Evolutionary conservation across 345 rosid genomes (phyloP).

Genomic region (Linum lewisii): DNA sequence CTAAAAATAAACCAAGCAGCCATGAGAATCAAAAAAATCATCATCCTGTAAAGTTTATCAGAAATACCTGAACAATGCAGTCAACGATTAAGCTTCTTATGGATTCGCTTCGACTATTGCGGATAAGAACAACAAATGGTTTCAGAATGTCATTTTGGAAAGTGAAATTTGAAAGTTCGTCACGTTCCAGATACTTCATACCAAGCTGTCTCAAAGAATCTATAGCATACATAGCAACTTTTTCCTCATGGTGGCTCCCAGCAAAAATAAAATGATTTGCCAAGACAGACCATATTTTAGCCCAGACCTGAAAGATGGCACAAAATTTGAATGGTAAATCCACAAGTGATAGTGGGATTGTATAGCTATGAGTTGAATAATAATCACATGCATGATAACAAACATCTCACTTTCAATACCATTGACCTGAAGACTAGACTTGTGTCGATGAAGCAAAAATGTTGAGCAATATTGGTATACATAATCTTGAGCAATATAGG

Average conservation of each 20-base stretch:
- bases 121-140: conserved; percentile 84
- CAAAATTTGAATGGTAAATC: neutral
- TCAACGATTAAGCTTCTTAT: conserved; percentile 80
- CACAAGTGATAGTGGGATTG: neutral
- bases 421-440: neutral
- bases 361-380: neutral
- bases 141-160: conserved; percentile 94
- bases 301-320: conserved; percentile 66
- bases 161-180: conserved; percentile 83
- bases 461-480: neutral
- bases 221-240: conserved; percentile 90
- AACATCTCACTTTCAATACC: neutral
- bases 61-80: conserved; percentile 79
- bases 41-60: conserved; percentile 11
- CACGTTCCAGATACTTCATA: conserved; percentile 84
- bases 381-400: neutral
- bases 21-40: neutral
- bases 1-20: neutral
- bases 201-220: conserved; percentile 94
- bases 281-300: conserved; percentile 83
- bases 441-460: neutral
- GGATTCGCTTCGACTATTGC: conserved; percentile 69
- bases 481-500: neutral
- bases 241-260: conserved; percentile 86
- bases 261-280: conserved; percentile 91